Base-by-base conservation (phyloP, 805 yeast species). In the Kluyveromyces aestuarii region DNA sequence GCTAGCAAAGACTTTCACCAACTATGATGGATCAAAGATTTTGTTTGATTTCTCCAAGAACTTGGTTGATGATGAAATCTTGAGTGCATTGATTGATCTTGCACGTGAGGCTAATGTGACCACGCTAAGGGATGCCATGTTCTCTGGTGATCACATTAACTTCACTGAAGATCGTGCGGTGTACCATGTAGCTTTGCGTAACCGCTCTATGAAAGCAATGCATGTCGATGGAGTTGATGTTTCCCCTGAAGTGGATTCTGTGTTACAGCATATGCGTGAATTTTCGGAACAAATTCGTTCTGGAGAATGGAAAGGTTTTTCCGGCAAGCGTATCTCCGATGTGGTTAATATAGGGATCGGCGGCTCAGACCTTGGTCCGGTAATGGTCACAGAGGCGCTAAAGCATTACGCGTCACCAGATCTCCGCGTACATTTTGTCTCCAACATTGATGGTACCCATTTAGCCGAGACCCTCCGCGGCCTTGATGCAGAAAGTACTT, bases 331-430 rank as follows among this genome's bases (percentile, higher is more conserved):
- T 60, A 91, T 93, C 72, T 86, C 93, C 60, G 95, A 88, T 63
- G 82, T 93, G 49, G 98, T 93, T 63, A 93, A 93, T 79, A 87
- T 93, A 62, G 99, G 99, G 71, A 93, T 93, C 66, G 99, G 99
- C 67, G 99, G 99, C 60, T 89, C 97, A 27, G 99, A 93, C 71
- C 79, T 93, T 61, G 99, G 99, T 62, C 99, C 99, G 42, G 98
- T 93, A 48, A 93, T 93, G 99, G 98, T 93, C 61, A 88, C 97
- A 53, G 98, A 93, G 75, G 97, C 99, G 40, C 79, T 93, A 67
- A 93, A 91, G 76, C 84, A 87, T 58, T 93, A 91, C 71, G 72
- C 84, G 52, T 78, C 85, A 59, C 35, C 14, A 2, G 83, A 81
- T 55, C 75, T 93, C 60, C 71, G 75, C 55, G 95, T 81, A 46